Percentiles rank a stretch among this genome's conserved stretches.
Evolutionary conservation across 345 rosid species (phyloP).

Genomic region (Eucalyptus pauciflora): DNA sequence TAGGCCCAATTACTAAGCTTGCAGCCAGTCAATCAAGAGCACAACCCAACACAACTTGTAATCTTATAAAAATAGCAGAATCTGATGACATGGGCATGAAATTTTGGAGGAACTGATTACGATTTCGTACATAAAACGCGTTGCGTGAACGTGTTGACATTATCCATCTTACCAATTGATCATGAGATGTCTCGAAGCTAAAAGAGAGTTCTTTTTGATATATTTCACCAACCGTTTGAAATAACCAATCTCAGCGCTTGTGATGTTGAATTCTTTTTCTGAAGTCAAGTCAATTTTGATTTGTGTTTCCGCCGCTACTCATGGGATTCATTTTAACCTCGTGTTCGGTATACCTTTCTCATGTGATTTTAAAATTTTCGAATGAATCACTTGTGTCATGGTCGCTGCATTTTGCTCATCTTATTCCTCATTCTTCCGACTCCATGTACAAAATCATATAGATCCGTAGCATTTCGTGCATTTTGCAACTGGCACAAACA

Average conservation of each 20-base stretch:
- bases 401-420: background rate
- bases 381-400: background rate
- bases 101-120: background rate
- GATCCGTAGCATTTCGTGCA: background rate
- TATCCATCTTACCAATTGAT: background rate
- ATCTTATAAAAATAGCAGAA: background rate
- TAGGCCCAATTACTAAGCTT: background rate
- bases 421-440: background rate
- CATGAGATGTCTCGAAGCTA: background rate
- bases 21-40: background rate
- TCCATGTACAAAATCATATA: background rate
- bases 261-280: background rate
- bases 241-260: background rate
- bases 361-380: background rate
- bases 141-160: background rate
- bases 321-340: background rate
- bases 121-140: background rate
- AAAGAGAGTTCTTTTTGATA: background rate
- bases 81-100: background rate
- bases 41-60: background rate
- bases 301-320: background rate
- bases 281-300: background rate
- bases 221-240: background rate
- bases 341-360: background rate
- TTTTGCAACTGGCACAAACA: background rate